These are phyloP conservation scores for Rhizopogon sp. DNA, from an alignment of 768 basidiomycete species.

Conservation along the genomic window DNA sequence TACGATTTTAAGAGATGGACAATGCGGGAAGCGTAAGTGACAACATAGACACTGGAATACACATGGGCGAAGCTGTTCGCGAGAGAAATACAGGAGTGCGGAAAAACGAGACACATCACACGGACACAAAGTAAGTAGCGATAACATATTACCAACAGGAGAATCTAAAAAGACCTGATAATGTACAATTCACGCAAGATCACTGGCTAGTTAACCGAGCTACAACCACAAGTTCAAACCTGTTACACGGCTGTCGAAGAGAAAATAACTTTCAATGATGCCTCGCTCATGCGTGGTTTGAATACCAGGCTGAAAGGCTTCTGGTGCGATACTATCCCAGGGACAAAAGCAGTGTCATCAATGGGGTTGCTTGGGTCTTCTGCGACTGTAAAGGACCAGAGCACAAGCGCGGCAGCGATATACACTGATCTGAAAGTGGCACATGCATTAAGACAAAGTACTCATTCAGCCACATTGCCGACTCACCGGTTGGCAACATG, in stretches of 20 bases:
- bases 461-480: background rate
- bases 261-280: slow-evolving; percentile 1
- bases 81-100: too few relatives aligned
- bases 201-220: background rate
- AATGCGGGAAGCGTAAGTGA: too few relatives aligned
- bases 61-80: too few relatives aligned
- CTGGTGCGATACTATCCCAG: slow-evolving; percentile 60
- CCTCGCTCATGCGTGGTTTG: slow-evolving; percentile 35
- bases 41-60: too few relatives aligned
- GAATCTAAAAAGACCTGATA: too few relatives aligned
- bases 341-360: slow-evolving; percentile 56
- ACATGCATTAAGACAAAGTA: background rate
- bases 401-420: slow-evolving; percentile 53
- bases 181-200: background rate
- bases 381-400: slow-evolving; percentile 56
- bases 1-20: too few relatives aligned
- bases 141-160: background rate
- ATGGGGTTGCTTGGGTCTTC: slow-evolving; percentile 48
- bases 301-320: slow-evolving; percentile 54
- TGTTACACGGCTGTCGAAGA: background rate
- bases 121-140: too few relatives aligned
- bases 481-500: slow-evolving; percentile 33
- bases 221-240: background rate
- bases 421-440: slow-evolving; percentile 47
- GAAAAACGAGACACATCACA: too few relatives aligned